A percentile compares a stretch with the other conserved stretches of the same genome.
These are phyloP conservation scores for Sarocladium brachiariae DNA, from an alignment of 2,329 filamentous ascomycete species.

Conservation along the genomic window DNA sequence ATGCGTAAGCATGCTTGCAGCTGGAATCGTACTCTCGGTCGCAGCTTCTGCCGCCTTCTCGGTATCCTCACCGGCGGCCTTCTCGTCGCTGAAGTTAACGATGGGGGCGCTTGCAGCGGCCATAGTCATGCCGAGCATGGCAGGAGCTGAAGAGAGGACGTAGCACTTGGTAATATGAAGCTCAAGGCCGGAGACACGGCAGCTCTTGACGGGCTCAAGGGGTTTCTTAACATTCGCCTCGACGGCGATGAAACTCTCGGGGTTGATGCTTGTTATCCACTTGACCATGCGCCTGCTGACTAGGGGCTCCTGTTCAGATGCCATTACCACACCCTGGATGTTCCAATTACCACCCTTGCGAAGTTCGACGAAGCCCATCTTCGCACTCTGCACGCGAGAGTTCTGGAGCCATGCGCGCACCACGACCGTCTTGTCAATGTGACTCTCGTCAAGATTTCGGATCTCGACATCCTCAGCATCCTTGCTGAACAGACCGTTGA, in stretches of 20 bases:
- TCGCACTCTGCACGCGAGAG: slow-evolving; percentile 72
- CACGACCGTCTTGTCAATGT: slow-evolving; percentile 64
- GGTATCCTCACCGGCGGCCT: slow-evolving; percentile 35
- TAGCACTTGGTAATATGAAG: slow-evolving; percentile 84
- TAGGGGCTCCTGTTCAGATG: slow-evolving; percentile 57
- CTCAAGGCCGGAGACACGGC: slow-evolving; percentile 72
- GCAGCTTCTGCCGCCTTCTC: slow-evolving; percentile 22
- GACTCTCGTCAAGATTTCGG: slow-evolving; percentile 53
- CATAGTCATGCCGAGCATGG: slow-evolving; percentile 51
- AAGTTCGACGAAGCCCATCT: slow-evolving; percentile 80
- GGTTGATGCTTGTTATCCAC: slow-evolving; percentile 67
- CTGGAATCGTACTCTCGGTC: slow-evolving; percentile 31
- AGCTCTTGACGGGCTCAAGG: slow-evolving; percentile 81
- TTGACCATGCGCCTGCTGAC: slow-evolving; percentile 92
- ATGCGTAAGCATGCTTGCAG: slow-evolving; percentile 75
- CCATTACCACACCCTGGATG: slow-evolving; percentile 70
- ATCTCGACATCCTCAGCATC: slow-evolving; percentile 54
- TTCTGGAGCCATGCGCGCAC: slow-evolving; percentile 83
- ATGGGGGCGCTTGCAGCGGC: slow-evolving; percentile 48
- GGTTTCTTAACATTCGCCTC: slow-evolving; percentile 78
- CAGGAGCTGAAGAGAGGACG: slow-evolving; percentile 59
- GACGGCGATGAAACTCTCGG: slow-evolving; percentile 77
- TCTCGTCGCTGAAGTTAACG: slow-evolving; percentile 53
- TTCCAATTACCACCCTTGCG: slow-evolving; percentile 64
- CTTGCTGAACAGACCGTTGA: slow-evolving; percentile 46